Base-by-base conservation (phyloP, 2,329 filamentous ascomycete species). In the Macrophomina pseudophaseolina region DNA sequence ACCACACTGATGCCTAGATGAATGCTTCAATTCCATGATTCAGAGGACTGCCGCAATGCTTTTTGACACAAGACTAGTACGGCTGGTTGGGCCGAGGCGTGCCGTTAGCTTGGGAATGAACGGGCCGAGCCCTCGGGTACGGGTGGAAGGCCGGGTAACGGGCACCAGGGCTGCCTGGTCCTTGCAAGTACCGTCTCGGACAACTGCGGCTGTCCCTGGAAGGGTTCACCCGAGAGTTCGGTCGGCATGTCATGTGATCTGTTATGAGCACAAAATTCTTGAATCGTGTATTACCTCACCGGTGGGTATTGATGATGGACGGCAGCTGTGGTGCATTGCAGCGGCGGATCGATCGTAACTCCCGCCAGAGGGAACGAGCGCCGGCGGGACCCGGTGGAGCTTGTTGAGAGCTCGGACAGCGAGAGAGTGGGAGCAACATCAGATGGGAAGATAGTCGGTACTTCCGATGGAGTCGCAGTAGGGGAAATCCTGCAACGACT, bases 171-270 rank as follows among this genome's bases (percentile, higher is more conserved):
- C 16, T 9, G 16, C 54, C 54, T 38, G 38, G 23, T n/a, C 38
- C 54, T 44, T 58, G 54, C 23, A 16, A 8, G 52, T 44, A 8
- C 54, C 54, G 38, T 23, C n/a, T n/a, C n/a, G n/a, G n/a, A n/a
- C 51, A 32, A 33, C 14, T 18, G 16, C 32, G 16, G 16, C 14
- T 16, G 44, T 32, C 54, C 54, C 54, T 58, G 18, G 11, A 2
- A 9, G 35, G 14, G 4, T 32, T 42, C 38, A 23, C 23, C 54
- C 54, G 54, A 44, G 38, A 30, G 11, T 2, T 58, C 54, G 54
- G 54, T 58, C 54, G 54, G 54, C 11, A 58, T 44, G 14, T 58
- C 54, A 58, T 44, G 54, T 58, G 54, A 44, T 5, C 35, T 4
- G 4, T 38, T 23, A 23, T 23, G 23, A 23, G 23, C 23, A 23